Conservation (phyloP, 805 yeast species). For the Metschnikowia hibisci region DNA sequence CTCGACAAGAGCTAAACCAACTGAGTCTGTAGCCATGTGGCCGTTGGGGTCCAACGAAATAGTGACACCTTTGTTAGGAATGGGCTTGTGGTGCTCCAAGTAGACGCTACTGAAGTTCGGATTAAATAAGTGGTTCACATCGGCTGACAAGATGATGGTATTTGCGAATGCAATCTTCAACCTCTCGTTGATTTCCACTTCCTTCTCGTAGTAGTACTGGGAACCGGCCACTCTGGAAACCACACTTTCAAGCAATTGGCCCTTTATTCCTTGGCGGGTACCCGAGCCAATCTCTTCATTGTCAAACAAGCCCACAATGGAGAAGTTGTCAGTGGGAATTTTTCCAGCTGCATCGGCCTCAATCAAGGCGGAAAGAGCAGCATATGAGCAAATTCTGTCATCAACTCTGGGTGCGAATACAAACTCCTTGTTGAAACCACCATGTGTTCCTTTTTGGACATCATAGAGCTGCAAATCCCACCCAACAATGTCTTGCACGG, state of each 20-base stretch:
- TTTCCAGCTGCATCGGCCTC: slow-evolving; percentile 27
- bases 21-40: slow-evolving; percentile 78
- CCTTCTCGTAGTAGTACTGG: slow-evolving; percentile 18
- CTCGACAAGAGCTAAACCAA: slow-evolving; percentile 66
- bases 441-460: slow-evolving; percentile 72
- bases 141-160: slow-evolving; percentile 77
- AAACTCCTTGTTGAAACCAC: slow-evolving; percentile 76
- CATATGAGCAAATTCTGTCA: slow-evolving; percentile 76
- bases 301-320: slow-evolving; percentile 65
- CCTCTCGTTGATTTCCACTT: slow-evolving; percentile 22
- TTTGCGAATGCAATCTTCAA: slow-evolving; percentile 57
- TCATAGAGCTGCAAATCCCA: slow-evolving; percentile 78
- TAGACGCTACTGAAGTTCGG: slow-evolving; percentile 72
- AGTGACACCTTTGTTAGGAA: slow-evolving; percentile 73
- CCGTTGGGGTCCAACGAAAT: slow-evolving; percentile 74
- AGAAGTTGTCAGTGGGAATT: slow-evolving; percentile 37
- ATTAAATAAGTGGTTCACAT: slow-evolving; percentile 76
- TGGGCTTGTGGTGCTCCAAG: slow-evolving; percentile 73
- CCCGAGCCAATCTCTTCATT: slow-evolving; percentile 83
- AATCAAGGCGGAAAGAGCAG: slow-evolving; percentile 62
- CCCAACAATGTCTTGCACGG: slow-evolving; percentile 60
- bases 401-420: slow-evolving; percentile 80
- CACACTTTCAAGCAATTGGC: slow-evolving; percentile 66
- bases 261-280: slow-evolving; percentile 78
- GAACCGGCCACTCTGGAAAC: slow-evolving; percentile 51